Percentiles rank a stretch among this genome's conserved stretches.
phyloP scores from a whole-genome alignment of 306 rosid species.

The Prunus davidiana region DNA sequence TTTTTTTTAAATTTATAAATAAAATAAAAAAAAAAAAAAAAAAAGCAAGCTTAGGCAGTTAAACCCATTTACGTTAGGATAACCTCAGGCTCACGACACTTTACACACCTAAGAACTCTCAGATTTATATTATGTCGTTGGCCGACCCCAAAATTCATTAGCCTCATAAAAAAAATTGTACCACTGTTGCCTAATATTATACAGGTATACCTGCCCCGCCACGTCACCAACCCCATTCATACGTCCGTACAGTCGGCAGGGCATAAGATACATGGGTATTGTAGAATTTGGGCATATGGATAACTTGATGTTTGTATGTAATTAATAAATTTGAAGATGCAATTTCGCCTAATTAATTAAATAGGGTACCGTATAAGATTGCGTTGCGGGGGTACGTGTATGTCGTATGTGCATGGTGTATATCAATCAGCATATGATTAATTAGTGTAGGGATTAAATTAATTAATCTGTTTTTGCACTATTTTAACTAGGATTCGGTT shows the following conservation, averaged over 20 bases:
- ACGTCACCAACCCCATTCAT: not conserved
- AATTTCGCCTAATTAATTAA: slow-evolving; percentile 3
- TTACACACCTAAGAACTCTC: slow-evolving; percentile 30
- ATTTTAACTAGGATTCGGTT: slow-evolving; percentile 28
- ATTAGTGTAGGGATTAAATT: not conserved
- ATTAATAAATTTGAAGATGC: not conserved
- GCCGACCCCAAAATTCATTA: slow-evolving; percentile 23
- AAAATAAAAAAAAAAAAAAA: too few relatives aligned
- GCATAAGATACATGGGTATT: slow-evolving; percentile 2
- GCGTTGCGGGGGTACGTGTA: not conserved
- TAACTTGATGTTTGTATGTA: not conserved
- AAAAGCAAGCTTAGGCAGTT: not conserved
- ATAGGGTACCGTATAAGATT: not conserved
- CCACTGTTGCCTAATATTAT: not conserved
- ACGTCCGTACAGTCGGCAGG: slow-evolving; percentile 26
- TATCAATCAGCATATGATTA: not conserved
- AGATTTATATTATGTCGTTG: slow-evolving; percentile 13
- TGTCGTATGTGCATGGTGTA: not conserved
- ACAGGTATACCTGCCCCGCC: slow-evolving; percentile 16
- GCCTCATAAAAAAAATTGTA: not conserved
- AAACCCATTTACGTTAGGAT: slow-evolving; percentile 34
- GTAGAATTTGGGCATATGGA: slow-evolving; percentile 29
- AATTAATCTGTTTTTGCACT: not conserved
- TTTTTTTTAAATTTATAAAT: too few relatives aligned
- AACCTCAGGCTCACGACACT: slow-evolving; percentile 54